A percentile compares a stretch with the other conserved stretches of the same genome.
These are phyloP conservation scores for Alternaria postmessia DNA, from an alignment of 2,329 filamentous ascomycete species.

Conservation along the genomic window DNA sequence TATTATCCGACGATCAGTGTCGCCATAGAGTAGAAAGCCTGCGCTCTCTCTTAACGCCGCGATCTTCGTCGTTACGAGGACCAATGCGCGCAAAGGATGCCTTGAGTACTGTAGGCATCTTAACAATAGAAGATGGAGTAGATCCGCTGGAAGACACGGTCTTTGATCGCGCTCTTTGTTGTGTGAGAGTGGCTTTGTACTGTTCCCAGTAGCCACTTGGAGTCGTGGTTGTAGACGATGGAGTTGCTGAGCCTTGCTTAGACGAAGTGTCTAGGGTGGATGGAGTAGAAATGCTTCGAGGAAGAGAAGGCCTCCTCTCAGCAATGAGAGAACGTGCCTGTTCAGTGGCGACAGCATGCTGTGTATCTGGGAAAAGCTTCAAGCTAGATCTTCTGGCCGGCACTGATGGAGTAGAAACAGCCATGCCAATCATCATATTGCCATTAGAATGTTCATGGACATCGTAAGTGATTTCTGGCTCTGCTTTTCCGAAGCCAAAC, in stretches of 20 bases:
- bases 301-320: constrained; percentile 4
- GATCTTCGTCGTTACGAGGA: constrained; percentile 13
- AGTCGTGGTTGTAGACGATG: constrained; percentile 2
- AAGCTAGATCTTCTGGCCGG: constrained; percentile 10
- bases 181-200: constrained; percentile 20
- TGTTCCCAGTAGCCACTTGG: constrained; percentile 23
- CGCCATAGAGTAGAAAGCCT: constrained; percentile 23
- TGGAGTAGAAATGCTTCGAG: constrained; percentile 2
- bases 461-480: not conserved
- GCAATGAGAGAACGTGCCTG: constrained; percentile 4
- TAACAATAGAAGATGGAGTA: constrained; percentile 13
- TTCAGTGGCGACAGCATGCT: not conserved
- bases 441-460: not conserved
- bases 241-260: constrained; percentile 1
- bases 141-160: not conserved
- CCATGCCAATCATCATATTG: constrained; percentile 21
- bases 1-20: not conserved
- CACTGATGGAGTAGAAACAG: constrained; percentile 21
- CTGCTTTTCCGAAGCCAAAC: constrained; percentile 13
- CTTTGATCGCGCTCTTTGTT: constrained; percentile 13
- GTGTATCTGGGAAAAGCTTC: not conserved
- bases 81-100: constrained; percentile 15
- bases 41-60: constrained; percentile 21
- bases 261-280: not conserved
- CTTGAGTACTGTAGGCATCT: constrained; percentile 11